A percentile compares a stretch with the other conserved stretches of the same genome.
These are phyloP conservation scores for Colletotrichum destructivum DNA, from an alignment of 2,329 filamentous ascomycete genomes.

Conservation along the genomic window DNA sequence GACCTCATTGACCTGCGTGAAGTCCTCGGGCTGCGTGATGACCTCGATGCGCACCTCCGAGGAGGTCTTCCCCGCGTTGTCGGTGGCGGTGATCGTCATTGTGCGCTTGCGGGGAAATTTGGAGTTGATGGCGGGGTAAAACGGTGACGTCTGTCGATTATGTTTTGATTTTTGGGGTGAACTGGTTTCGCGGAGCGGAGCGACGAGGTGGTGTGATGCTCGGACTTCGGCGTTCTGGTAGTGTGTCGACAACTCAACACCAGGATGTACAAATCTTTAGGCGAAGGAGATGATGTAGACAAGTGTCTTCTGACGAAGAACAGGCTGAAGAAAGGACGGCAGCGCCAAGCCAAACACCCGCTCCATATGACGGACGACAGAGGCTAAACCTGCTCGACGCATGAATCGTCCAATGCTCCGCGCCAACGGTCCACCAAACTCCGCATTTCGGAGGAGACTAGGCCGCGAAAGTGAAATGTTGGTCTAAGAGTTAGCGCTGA, in stretches of 20 bases:
- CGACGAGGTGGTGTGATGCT: too few species aligned
- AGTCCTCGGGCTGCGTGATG: slow-evolving; percentile 49
- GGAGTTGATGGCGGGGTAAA: not conserved
- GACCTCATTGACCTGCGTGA: slow-evolving; percentile 47
- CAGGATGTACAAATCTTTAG: not conserved
- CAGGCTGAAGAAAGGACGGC: not conserved
- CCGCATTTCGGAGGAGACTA: slow-evolving; percentile 13
- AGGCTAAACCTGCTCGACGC: not conserved
- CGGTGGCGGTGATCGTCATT: slow-evolving; percentile 17
- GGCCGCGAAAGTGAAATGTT: too few species aligned
- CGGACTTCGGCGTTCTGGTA: too few species aligned
- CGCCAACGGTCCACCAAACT: slow-evolving; percentile 24
- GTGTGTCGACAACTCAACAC: too few species aligned
- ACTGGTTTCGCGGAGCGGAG: too few species aligned
- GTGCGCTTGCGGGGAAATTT: slow-evolving; percentile 13
- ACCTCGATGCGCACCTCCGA: slow-evolving; percentile 46
- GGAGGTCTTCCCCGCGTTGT: slow-evolving; percentile 15
- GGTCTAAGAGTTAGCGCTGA: too few species aligned
- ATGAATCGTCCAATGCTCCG: slow-evolving; percentile 9
- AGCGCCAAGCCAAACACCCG: not conserved
- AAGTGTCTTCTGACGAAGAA: not conserved
- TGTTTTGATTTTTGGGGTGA: too few species aligned
- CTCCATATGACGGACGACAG: not conserved
- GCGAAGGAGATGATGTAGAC: not conserved
- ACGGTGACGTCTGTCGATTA: not conserved